Percentiles rank a stretch among this genome's conserved stretches.
These are phyloP conservation scores for Conringia planisiliqua DNA, from an alignment of 345 rosid species.

Conservation along the genomic window DNA sequence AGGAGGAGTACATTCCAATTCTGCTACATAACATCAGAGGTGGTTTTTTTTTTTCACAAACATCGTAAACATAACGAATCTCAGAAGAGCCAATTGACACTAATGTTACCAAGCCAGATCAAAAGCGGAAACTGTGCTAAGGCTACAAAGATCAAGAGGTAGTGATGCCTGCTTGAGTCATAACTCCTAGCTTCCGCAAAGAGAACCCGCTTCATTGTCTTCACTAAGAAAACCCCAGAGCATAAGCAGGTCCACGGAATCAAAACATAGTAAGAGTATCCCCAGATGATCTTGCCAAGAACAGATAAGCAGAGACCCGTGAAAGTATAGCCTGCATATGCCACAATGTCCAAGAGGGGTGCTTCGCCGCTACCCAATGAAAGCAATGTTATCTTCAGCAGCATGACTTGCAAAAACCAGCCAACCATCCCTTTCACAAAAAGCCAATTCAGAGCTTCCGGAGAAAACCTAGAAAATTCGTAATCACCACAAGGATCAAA, in stretches of 20 bases:
- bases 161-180: slow-evolving; percentile 90
- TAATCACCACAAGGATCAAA: slow-evolving; percentile 1
- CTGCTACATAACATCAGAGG: slow-evolving; percentile 30
- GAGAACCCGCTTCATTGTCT: slow-evolving; percentile 94
- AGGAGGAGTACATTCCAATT: slow-evolving; percentile 1
- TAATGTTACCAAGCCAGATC: slow-evolving; percentile 90
- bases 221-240: slow-evolving; percentile 84
- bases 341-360: slow-evolving; percentile 81
- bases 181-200: slow-evolving; percentile 81
- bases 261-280: slow-evolving; percentile 69
- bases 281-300: slow-evolving; percentile 63
- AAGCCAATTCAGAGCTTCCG: slow-evolving; percentile 87
- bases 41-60: slow-evolving; percentile 25
- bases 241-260: slow-evolving; percentile 86
- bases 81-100: slow-evolving; percentile 80
- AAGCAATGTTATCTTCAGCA: slow-evolving; percentile 75
- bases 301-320: slow-evolving; percentile 71
- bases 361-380: slow-evolving; percentile 90
- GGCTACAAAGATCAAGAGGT: slow-evolving; percentile 76
- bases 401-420: slow-evolving; percentile 76
- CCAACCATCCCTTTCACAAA: slow-evolving; percentile 87
- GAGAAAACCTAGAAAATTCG: slow-evolving; percentile 55
- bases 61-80: slow-evolving; percentile 9
- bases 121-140: slow-evolving; percentile 85
- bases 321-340: slow-evolving; percentile 87